Base-by-base conservation (phyloP, 1,139 yeast genomes). In the Dujonia santamariae region DNA sequence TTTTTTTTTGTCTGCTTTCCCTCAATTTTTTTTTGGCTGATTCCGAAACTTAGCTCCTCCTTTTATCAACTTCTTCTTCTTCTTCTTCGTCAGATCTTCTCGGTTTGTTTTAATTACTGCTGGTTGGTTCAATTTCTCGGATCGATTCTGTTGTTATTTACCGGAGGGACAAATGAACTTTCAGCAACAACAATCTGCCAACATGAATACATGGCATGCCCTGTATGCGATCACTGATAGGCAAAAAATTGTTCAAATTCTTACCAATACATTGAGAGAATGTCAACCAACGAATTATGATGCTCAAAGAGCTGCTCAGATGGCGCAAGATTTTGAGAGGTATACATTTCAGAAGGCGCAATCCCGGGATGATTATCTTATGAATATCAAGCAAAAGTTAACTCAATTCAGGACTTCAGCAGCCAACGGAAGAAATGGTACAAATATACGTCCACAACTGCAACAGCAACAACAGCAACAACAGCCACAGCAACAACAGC, bases 311-410 rank as follows among this genome's bases (percentile, higher is more conserved):
- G 72, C 71, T 17, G 54, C 62, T 15, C 50, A 53, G 26, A 63
- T 67, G 59, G 73, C 75, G 19, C 67, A 61, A 35, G 74, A 67
- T 37, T 68, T 67, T 42, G 75, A 69, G 41, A 66, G 65, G 46
- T 59, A 51, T 39, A 65, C 72, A 18, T 68, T 66, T 41, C 54
- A 58, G 49, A 65, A 64, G 41, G 53, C 71, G 7, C 58, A 51
- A 37, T 51, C 62, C 32, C 51, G 67, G 30, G 74, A 68, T 34
- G 75, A 68, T 32, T 69, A 69, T 42, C 49, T 68, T 32, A 44
- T 61, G 32, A 46, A 58, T 30, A 63, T 69, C 39, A 64, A 60
- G 43, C 67, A 59, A 43, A 68, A 67, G 48, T 61, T 69, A 28
- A 54, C 54, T 11, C 75, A 66, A 46, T 54, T 68, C 32, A 29